These are phyloP conservation scores for Melastoma candidum DNA, from an alignment of 441 rosid genomes.

Conservation along the genomic window DNA sequence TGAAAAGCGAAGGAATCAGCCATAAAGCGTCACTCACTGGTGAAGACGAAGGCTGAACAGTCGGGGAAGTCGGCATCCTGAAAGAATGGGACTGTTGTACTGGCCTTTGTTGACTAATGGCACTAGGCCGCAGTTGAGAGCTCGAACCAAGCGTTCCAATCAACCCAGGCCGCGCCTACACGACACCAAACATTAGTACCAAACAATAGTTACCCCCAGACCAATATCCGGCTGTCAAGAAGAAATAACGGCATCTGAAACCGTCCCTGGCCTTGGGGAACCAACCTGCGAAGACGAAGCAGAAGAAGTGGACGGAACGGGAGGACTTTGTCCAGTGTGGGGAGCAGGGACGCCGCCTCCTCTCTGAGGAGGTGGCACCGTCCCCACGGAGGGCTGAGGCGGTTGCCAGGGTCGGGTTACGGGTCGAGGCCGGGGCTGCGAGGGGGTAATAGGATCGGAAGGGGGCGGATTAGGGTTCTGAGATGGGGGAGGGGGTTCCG, in stretches of 20 bases:
- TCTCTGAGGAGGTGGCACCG: conserved; percentile 30
- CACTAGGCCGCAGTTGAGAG: conserved; percentile 64
- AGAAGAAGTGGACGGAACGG: conserved; percentile 43
- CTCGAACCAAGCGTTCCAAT: conserved; percentile 52
- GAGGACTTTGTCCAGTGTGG: conserved; percentile 32
- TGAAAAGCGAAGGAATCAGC: not conserved
- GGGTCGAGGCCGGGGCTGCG: conserved; percentile 26
- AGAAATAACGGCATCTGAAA: conserved; percentile 1
- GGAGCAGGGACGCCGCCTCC: conserved; percentile 51
- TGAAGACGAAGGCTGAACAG: conserved; percentile 38
- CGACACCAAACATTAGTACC: conserved; percentile 31
- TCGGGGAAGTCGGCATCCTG: conserved; percentile 48
- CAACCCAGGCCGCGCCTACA: conserved; percentile 48
- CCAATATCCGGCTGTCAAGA: conserved; percentile 1
- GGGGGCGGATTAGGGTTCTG: conserved; percentile 19
- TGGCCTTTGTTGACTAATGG: conserved; percentile 67
- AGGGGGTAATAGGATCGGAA: conserved; percentile 18
- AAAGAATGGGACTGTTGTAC: conserved; percentile 34
- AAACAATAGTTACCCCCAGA: conserved; percentile 31
- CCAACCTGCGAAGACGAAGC: conserved; percentile 55
- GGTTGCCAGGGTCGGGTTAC: conserved; percentile 64
- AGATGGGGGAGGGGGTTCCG: conserved; percentile 14
- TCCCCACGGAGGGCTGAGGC: conserved; percentile 26
- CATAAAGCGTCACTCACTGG: conserved; percentile 41
- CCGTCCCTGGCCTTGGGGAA: conserved; percentile 39